A percentile compares a stretch with the other conserved stretches of the same genome.
phyloP scores from a whole-genome alignment of 139 green algal species.

The Astrephomene gubernaculifera region DNA sequence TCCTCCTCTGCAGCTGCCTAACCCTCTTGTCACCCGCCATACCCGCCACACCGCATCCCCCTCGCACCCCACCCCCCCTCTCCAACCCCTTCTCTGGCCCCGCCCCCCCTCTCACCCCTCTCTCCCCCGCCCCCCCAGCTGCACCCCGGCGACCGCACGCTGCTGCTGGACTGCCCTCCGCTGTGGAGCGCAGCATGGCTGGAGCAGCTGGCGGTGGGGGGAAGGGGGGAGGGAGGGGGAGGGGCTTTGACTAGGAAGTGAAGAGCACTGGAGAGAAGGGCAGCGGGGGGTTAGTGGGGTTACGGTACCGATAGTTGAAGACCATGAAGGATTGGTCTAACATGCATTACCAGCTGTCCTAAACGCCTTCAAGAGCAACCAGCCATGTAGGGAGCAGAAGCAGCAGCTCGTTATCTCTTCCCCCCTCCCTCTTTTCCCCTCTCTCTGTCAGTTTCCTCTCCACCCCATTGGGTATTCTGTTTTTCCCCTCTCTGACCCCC shows the following conservation, averaged over 20 bases:
- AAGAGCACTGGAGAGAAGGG: too few species aligned
- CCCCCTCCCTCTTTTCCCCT: not conserved
- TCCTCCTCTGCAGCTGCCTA: not conserved
- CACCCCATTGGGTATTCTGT: not conserved
- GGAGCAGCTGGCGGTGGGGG: constrained; percentile 4
- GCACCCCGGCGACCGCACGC: constrained; percentile 12
- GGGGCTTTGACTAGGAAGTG: not conserved
- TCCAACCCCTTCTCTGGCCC: not conserved
- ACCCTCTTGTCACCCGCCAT: not conserved
- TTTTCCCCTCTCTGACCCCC: not conserved
- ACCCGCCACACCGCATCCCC: not conserved
- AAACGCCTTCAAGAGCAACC: too few species aligned
- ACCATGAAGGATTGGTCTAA: too few species aligned
- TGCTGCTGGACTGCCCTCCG: constrained; percentile 35
- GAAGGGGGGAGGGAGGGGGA: not conserved
- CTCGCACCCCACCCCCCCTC: not conserved
- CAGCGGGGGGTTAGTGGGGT: too few species aligned
- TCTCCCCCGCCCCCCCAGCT: not conserved
- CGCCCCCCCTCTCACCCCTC: not conserved
- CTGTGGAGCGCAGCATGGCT: constrained; percentile 29
- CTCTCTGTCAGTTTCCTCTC: not conserved
- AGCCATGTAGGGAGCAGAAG: not conserved
- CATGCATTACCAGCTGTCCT: too few species aligned
- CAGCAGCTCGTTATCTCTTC: not conserved
- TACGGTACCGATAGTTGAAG: too few species aligned